Evolutionary conservation across 2,329 filamentous ascomycete species (phyloP).

Genomic region (Orbilia brochopaga): DNA sequence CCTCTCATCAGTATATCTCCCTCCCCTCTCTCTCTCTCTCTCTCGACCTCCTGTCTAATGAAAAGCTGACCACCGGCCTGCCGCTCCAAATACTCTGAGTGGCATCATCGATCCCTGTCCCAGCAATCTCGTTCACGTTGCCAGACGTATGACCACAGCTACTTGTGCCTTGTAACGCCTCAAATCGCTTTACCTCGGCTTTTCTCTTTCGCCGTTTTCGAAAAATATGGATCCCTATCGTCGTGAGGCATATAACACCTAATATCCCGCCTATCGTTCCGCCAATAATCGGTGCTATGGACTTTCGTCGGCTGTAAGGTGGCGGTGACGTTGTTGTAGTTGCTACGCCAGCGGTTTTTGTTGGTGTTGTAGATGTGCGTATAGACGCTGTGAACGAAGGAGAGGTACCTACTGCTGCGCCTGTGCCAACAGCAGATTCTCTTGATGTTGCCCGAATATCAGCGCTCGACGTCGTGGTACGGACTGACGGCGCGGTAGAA

Average conservation of each 20-base stretch:
- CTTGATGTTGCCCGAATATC: no score
- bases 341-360: not conserved
- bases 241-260: conserved; percentile 21
- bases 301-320: conserved; percentile 14
- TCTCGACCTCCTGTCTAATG: conserved; percentile 19
- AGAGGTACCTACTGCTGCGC: no score
- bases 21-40: conserved; percentile 13
- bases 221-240: conserved; percentile 29
- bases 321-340: not conserved
- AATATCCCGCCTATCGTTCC: conserved; percentile 34
- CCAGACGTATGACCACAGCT: conserved; percentile 8
- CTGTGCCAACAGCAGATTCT: no score
- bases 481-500: no score
- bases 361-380: not conserved
- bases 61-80: conserved; percentile 33
- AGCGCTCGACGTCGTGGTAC: no score
- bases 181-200: conserved; percentile 21
- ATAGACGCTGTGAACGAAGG: not conserved
- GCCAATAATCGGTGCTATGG: conserved; percentile 33
- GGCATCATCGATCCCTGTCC: conserved; percentile 22
- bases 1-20: no score
- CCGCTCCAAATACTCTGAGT: conserved; percentile 43
- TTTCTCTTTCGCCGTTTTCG: conserved; percentile 22
- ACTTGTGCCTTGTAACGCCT: conserved; percentile 13
- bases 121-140: conserved; percentile 25